phyloP scores from a whole-genome alignment of 768 basidiomycete species.

The Mycena albidolilacea region DNA sequence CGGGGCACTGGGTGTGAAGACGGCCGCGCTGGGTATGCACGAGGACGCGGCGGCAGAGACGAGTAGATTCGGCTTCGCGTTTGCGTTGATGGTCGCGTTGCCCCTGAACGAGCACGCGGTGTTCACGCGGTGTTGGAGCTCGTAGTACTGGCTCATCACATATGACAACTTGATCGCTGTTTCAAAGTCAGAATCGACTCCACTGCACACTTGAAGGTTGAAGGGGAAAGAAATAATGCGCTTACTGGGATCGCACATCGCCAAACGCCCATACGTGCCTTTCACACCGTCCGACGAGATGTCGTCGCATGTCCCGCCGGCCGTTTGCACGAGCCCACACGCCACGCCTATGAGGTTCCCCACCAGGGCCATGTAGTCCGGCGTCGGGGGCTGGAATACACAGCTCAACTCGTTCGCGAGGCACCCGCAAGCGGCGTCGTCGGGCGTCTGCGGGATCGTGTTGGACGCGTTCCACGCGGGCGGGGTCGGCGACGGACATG shows the following conservation, averaged over 20 bases:
- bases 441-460: constrained; percentile 89
- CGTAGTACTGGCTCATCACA: constrained; percentile 36
- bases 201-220: not conserved
- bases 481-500: constrained; percentile 73
- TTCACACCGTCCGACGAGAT: constrained; percentile 81
- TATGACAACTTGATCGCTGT: constrained; percentile 36
- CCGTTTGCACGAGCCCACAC: constrained; percentile 80
- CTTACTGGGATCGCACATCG: constrained; percentile 86
- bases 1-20: constrained; percentile 36
- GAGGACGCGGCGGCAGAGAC: constrained; percentile 18
- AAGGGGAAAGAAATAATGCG: constrained; percentile 16
- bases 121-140: constrained; percentile 13
- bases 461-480: constrained; percentile 74
- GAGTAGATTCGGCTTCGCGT: not conserved
- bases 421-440: constrained; percentile 84
- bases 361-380: constrained; percentile 72
- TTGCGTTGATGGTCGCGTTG: constrained; percentile 37
- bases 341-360: constrained; percentile 77
- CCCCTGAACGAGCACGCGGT: constrained; percentile 34
- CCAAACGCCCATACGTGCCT: constrained; percentile 83
- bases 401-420: constrained; percentile 79
- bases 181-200: not conserved
- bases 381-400: constrained; percentile 75
- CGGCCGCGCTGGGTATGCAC: constrained; percentile 30
- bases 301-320: constrained; percentile 73